A percentile compares a stretch with the other conserved stretches of the same genome.
phyloP scores from a whole-genome alignment of 1,284 basidiomycete genomes.

The Ustilago shanxiensis region DNA sequence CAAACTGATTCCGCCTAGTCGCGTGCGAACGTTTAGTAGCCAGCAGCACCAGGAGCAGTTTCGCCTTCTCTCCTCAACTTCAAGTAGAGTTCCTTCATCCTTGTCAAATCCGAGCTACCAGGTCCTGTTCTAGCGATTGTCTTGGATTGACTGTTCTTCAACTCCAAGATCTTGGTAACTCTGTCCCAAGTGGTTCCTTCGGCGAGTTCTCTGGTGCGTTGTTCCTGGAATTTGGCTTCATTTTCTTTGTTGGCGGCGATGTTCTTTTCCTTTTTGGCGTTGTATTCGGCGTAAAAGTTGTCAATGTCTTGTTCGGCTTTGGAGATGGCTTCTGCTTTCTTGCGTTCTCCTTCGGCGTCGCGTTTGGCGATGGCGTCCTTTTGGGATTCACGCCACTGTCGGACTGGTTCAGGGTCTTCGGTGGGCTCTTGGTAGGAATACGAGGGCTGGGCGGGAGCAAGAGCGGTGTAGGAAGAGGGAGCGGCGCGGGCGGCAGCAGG shows the following conservation, averaged over 20 bases:
- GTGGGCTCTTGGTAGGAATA: constrained; percentile 47
- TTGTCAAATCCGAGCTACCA: constrained; percentile 87
- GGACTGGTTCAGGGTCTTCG: constrained; percentile 63
- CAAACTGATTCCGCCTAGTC: not conserved
- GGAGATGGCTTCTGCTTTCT: constrained; percentile 85
- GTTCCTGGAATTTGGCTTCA: constrained; percentile 84
- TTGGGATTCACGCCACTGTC: constrained; percentile 87
- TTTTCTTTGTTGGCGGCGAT: constrained; percentile 96
- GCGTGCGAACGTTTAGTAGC: constrained; percentile 53
- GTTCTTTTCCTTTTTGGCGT: constrained; percentile 88
- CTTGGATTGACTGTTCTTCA: constrained; percentile 95
- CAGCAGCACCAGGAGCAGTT: constrained; percentile 65
- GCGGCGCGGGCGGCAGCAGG: constrained; percentile 14
- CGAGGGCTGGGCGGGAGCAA: constrained; percentile 20
- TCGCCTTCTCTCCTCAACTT: constrained; percentile 65
- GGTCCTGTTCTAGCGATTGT: constrained; percentile 87
- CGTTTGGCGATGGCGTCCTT: constrained; percentile 85
- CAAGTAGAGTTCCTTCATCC: constrained; percentile 79
- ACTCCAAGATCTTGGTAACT: constrained; percentile 85
- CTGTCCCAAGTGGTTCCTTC: constrained; percentile 96
- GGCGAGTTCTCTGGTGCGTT: constrained; percentile 82
- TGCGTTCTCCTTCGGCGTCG: constrained; percentile 82
- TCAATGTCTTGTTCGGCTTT: constrained; percentile 94
- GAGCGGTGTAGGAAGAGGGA: constrained; percentile 3
- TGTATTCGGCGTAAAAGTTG: constrained; percentile 94